A percentile compares a stretch with the other conserved stretches of the same genome.
phyloP scores from a whole-genome alignment of 192 early-diverging fungal genomes.

The Podila horticola region DNA sequence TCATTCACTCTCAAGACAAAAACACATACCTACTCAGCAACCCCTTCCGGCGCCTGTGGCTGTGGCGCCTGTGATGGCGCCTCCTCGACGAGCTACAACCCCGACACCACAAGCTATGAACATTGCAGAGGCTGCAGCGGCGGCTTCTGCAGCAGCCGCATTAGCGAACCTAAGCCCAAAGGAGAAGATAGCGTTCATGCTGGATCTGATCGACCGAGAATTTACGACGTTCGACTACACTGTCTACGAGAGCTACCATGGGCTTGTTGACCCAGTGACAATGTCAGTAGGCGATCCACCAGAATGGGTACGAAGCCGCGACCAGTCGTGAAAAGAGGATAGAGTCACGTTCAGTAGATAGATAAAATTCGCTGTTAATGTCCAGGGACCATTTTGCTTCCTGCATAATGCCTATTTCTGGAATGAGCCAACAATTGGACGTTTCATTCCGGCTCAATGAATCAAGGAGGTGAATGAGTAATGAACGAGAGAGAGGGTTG shows the following conservation, averaged over 20 bases:
- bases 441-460: too few species aligned
- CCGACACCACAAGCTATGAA: constrained; percentile 22
- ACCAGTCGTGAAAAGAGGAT: constrained; percentile 3
- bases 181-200: constrained; percentile 18
- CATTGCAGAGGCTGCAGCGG: constrained; percentile 25
- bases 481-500: too few species aligned
- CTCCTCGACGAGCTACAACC: constrained; percentile 7
- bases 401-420: too few species aligned
- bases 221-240: constrained; percentile 90
- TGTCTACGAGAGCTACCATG: constrained; percentile 80
- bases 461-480: too few species aligned
- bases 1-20: constrained; percentile 29
- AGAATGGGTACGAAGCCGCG: constrained; percentile 66
- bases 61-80: background rate
- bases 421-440: too few species aligned
- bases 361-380: too few species aligned
- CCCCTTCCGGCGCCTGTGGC: background rate
- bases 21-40: constrained; percentile 28
- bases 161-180: constrained; percentile 18
- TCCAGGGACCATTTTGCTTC: too few species aligned
- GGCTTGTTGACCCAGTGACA: constrained; percentile 69
- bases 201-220: constrained; percentile 71
- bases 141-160: constrained; percentile 1
- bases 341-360: too few species aligned
- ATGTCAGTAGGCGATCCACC: constrained; percentile 74